phyloP scores from a whole-genome alignment of 225 moss, liverwort and hornwort species.

The Pleurozium schreberi region DNA sequence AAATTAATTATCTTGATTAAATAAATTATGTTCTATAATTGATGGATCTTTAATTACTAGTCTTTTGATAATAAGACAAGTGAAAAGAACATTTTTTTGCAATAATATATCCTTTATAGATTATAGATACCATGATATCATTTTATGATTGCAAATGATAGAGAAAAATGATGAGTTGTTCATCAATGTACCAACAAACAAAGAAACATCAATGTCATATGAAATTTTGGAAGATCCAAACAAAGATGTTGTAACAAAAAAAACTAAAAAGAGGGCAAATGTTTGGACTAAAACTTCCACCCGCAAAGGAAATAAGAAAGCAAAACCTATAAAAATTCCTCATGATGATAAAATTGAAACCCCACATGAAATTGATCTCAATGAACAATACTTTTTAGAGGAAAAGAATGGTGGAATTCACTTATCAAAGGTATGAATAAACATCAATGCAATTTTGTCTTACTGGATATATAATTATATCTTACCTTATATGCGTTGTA shows the following conservation, averaged over 20 bases:
- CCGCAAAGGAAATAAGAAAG: constrained; percentile 59
- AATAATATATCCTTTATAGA: neutral
- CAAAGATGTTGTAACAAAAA: constrained; percentile 25
- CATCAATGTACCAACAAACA: constrained; percentile 12
- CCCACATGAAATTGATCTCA: constrained; percentile 21
- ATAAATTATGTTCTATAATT: neutral
- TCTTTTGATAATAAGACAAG: neutral
- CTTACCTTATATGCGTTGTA: no score
- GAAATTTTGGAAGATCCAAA: constrained; percentile 8
- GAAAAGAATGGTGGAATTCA: constrained; percentile 12
- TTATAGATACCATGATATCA: neutral
- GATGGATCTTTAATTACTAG: neutral
- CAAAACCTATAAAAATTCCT: constrained; percentile 7
- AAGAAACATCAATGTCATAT: constrained; percentile 4
- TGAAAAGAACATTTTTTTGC: neutral
- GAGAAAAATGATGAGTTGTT: neutral
- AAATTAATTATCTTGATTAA: no score
- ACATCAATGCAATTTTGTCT: neutral
- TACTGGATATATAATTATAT: no score
- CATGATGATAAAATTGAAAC: constrained; percentile 25
- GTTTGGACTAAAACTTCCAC: constrained; percentile 70
- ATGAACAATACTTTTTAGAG: constrained; percentile 4
- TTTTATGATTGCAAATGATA: neutral
- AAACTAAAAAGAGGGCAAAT: constrained; percentile 54
- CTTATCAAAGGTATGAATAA: constrained; percentile 22